A percentile compares a stretch with the other conserved stretches of the same genome.
Conservation (phyloP, 306 rosid species). For the Cucurbita maxima region DNA sequence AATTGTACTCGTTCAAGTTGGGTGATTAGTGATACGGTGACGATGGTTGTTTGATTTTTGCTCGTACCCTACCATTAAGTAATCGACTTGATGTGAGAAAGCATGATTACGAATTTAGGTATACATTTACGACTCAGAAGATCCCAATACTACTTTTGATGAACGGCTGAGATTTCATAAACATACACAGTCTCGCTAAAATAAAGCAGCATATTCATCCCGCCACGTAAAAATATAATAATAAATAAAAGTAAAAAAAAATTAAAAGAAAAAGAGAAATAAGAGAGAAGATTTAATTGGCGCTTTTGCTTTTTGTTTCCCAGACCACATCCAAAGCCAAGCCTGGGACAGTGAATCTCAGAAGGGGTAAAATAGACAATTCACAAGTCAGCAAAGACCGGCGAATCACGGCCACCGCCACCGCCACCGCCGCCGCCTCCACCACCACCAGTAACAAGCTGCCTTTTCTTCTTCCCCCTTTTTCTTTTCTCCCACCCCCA, state of each 20-base stretch:
- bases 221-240: not conserved
- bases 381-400: not conserved
- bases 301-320: constrained; percentile 69
- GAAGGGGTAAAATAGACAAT: not conserved
- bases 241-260: not conserved
- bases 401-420: not conserved
- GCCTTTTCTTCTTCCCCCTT: not conserved
- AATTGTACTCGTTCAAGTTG: too few species aligned
- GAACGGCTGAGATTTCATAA: constrained; percentile 1
- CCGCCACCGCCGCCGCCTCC: not conserved
- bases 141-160: not conserved
- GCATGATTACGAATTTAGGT: not conserved
- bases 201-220: not conserved
- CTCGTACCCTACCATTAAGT: too few species aligned
- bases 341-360: not conserved
- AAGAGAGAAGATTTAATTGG: constrained; percentile 26
- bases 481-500: not conserved
- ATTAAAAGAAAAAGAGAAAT: constrained; percentile 16
- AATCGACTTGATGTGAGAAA: too few species aligned
- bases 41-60: too few species aligned
- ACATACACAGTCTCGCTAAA: not conserved
- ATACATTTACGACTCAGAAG: not conserved
- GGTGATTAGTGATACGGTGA: too few species aligned
- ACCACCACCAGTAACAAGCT: not conserved
- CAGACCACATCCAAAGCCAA: constrained; percentile 9